Conservation (phyloP, 2,329 filamentous ascomycete genomes). For the Penicillium sp. region DNA sequence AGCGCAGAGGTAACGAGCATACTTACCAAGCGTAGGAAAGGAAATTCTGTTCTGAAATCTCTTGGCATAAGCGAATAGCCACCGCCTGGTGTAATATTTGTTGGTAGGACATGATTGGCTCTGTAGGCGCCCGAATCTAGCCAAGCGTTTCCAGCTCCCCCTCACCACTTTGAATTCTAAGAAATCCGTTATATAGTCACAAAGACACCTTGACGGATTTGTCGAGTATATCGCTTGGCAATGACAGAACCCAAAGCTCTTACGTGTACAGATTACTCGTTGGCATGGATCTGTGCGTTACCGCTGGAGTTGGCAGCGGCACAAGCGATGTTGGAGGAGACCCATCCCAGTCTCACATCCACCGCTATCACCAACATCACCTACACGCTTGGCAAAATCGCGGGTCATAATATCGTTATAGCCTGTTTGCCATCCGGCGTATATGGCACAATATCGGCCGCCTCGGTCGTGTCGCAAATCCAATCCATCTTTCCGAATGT, state of each 20-base stretch:
- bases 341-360: not conserved
- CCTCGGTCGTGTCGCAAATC: not conserved
- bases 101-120: not conserved
- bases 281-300: constrained; percentile 2
- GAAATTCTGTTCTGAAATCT: too few species aligned
- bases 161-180: not conserved
- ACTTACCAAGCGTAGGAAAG: too few species aligned
- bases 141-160: not conserved
- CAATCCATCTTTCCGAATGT: constrained; percentile 16
- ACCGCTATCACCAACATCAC: constrained; percentile 11
- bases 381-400: constrained; percentile 27
- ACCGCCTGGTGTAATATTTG: not conserved
- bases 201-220: too few species aligned
- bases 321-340: not conserved
- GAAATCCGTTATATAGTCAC: not conserved
- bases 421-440: constrained; percentile 18
- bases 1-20: too few species aligned
- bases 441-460: constrained; percentile 15
- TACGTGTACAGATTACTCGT: not conserved
- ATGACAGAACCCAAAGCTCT: not conserved
- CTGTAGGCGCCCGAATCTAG: not conserved
- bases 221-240: too few species aligned
- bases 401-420: constrained; percentile 27
- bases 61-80: not conserved
- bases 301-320: not conserved